Evolutionary conservation across 169 alveolate species (phyloP), one percentile per base, ranked within the genome.

Genomic region (Fabrea salina): DNA sequence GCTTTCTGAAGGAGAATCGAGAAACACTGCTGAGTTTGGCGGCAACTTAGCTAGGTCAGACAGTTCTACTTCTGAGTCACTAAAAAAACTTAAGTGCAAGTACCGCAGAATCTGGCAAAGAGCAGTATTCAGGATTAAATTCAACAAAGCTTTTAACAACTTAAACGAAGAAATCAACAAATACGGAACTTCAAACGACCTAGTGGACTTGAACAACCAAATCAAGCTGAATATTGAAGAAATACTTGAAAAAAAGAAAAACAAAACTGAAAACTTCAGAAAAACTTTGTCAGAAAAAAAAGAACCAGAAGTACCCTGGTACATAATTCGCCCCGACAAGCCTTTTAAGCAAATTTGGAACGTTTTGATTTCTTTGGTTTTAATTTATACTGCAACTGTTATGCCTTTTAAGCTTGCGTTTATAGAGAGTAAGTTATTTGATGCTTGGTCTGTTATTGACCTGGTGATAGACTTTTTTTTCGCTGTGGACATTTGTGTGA

Each of bases 331-430:
- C 4, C 78, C 40, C 1, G 2, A 30, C 4, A 13, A 19, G 11
- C 4, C 0, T 56, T 56, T 56, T 19, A 13, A 19, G 13, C 13
- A 16, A 3, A 0, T 30, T 67, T 67, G 78, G 64, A 67, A 67
- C 44, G 0, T 4, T 8, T n/a, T 67, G 0, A 32, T 67, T 7
- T n/a, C 37, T 16, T 16, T 67, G 13, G 8, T 43, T 13, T 19
- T 72, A 1, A 1, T 51, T 8, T 72, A 72, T 35, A 51, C 54
- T 72, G 80, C 80, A 1, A 27, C 35, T 2, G 1, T 72, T 13
- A 72, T 72, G 80, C 80, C 80, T 7, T 22, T 1, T 51, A 19
- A 50, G 30, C 1, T 72, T 1, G 67, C 80, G 11, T 72, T 72
- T 51, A 7, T 27, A 16, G 56, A 72, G 16, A 27, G 19, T 13